Base-by-base conservation (phyloP, 2,329 filamentous ascomycete species). In the Juglanconis juglandina region DNA sequence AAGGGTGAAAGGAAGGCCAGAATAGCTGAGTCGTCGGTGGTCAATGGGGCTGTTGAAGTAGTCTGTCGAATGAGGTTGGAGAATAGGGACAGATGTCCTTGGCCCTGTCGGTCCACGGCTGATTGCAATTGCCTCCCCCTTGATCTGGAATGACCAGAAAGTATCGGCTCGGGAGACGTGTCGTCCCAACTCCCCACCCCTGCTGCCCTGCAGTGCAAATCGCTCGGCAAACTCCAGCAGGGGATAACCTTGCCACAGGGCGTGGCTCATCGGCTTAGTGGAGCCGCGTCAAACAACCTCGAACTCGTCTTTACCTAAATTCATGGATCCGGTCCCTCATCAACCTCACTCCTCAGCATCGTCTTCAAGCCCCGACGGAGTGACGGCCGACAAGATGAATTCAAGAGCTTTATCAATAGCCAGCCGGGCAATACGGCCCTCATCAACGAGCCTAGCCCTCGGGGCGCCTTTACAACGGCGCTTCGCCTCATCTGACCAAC, bases 401-500 rank as follows among this genome's bases (percentile, higher is more conserved):
- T 35, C 59, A 17, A 61, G 59, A 56, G 17, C 37, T 30, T 6
- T 63, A 8, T 58, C 56, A 57, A 24, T 51, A 34, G 60, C 37
- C 60, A 44, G 32, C 57, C 60, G 60, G 44, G 60, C 13, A 44
- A 34, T 60, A 53, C 50, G 60, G 58, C 51, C 52, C 14, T 56
- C 57, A 7, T 39, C 42, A 39, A 14, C 17, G 44, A 30, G 41
- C 24, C 33, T 33, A 5, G 47, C 48, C 1, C 34, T 54, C 14
- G 33, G 47, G 33, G 39, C 32, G 17, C 60, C 56, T 35, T 39
- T 55, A 30, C 63, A 63, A 53, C 57, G 51, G 14, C 63, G 60
- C 9, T 58, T 64, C 51, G 60, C 57, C 60, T 64, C 77, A 52
- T 64, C 63, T 33, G 56, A 56, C 32, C 48, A 55, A 48, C 55